A percentile compares a stretch with the other conserved stretches of the same genome.
These are phyloP conservation scores for Lepidopterella palustris DNA, from an alignment of 495 filamentous ascomycete genomes.

Conservation along the genomic window DNA sequence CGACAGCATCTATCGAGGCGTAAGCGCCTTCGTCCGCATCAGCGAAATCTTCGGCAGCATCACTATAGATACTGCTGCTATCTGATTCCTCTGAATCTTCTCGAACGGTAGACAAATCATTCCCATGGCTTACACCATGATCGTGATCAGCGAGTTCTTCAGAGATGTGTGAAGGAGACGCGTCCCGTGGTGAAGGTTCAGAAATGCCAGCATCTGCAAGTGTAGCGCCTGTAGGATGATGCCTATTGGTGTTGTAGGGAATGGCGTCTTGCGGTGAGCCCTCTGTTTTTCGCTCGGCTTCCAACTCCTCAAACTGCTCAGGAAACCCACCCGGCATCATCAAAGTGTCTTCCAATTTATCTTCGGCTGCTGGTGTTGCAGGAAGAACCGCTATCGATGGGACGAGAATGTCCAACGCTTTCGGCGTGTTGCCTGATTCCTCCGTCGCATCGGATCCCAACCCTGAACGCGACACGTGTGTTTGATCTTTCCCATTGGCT, in stretches of 20 bases:
- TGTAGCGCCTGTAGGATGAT: not conserved
- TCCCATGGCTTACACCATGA: not conserved
- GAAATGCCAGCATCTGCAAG: not conserved
- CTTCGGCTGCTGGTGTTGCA: not conserved
- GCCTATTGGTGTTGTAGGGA: too few species aligned
- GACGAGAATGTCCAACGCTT: not conserved
- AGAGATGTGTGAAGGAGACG: not conserved
- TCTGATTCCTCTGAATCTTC: slow-evolving; percentile 35
- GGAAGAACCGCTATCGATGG: not conserved
- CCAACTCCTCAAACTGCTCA: slow-evolving; percentile 13
- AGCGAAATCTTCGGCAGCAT: slow-evolving; percentile 72
- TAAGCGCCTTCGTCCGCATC: slow-evolving; percentile 68
- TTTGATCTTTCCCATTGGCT: not conserved
- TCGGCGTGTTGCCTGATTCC: not conserved
- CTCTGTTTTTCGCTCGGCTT: slow-evolving; percentile 5
- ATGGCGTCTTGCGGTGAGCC: not conserved
- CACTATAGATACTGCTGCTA: slow-evolving; percentile 71
- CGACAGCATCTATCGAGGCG: slow-evolving; percentile 75
- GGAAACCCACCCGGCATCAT: slow-evolving; percentile 23
- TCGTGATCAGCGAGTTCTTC: not conserved
- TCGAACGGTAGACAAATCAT: not conserved
- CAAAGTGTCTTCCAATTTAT: slow-evolving; percentile 13
- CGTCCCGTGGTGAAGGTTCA: not conserved
- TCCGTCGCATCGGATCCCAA: not conserved
- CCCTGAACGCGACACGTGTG: not conserved